These are phyloP conservation scores for Mycena galericulata DNA, from an alignment of 768 basidiomycete species.

Conservation along the genomic window DNA sequence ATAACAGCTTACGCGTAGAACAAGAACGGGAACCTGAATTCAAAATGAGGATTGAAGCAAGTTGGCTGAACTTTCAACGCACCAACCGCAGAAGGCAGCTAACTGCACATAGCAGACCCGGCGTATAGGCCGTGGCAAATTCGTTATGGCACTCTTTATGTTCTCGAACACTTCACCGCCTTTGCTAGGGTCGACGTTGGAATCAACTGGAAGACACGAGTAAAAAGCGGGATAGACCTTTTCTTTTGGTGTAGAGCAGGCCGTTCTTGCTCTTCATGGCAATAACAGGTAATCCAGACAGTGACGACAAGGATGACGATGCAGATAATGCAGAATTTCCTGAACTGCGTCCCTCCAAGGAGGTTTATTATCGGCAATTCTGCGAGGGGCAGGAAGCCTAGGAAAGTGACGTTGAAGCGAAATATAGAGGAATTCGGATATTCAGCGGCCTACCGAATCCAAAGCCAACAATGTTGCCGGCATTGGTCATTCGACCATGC, in stretches of 20 bases:
- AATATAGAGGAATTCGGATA: background rate
- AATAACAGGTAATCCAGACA: conserved; percentile 90
- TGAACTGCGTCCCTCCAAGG: conserved; percentile 93
- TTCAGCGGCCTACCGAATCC: conserved; percentile 74
- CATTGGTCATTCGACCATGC: conserved; percentile 96
- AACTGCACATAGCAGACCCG: conserved; percentile 94
- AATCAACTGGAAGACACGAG: background rate
- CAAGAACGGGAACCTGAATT: conserved; percentile 89
- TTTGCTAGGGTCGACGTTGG: conserved; percentile 53
- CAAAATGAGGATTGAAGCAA: conserved; percentile 17
- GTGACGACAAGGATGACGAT: conserved; percentile 83
- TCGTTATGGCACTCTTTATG: conserved; percentile 78
- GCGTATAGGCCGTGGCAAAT: conserved; percentile 85
- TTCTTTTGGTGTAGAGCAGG: conserved; percentile 55
- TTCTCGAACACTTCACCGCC: conserved; percentile 81
- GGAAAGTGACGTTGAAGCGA: conserved; percentile 26
- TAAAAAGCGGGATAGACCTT: conserved; percentile 46
- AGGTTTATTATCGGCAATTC: conserved; percentile 81
- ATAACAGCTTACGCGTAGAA: conserved; percentile 79
- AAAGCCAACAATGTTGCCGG: conserved; percentile 97
- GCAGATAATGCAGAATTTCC: conserved; percentile 93
- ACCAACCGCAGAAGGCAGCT: conserved; percentile 98
- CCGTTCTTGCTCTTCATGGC: conserved; percentile 83
- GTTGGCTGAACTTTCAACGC: conserved; percentile 38
- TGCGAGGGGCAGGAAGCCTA: conserved; percentile 91